Conservation (phyloP, 2,329 filamentous ascomycete species). For the Sordariomycetes sp. region DNA sequence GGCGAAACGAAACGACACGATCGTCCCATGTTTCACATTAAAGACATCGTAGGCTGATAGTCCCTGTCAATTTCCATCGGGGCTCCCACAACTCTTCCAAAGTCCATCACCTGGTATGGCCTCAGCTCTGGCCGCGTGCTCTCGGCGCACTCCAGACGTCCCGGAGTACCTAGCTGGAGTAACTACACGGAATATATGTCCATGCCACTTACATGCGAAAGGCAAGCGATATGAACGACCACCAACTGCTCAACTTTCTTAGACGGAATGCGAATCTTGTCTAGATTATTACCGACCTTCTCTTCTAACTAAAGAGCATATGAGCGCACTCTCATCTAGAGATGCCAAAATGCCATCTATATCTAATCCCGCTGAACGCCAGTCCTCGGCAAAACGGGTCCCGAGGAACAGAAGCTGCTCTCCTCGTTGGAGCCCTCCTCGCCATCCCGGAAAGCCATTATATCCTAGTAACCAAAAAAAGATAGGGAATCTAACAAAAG, state of each 20-base stretch:
- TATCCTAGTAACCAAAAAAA: not conserved
- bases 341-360: not conserved
- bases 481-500: not conserved
- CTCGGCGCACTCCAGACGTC: too few species aligned
- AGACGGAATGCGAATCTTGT: not conserved
- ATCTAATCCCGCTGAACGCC: not conserved
- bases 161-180: too few species aligned
- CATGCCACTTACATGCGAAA: too few species aligned
- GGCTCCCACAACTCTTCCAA: too few species aligned
- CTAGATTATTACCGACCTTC: not conserved
- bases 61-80: too few species aligned
- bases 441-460: not conserved
- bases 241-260: not conserved
- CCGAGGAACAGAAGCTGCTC: not conserved
- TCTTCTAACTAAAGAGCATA: not conserved
- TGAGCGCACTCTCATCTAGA: not conserved
- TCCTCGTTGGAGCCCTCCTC: not conserved
- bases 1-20: not conserved
- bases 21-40: too few species aligned
- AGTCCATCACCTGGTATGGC: too few species aligned
- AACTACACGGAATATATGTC: too few species aligned
- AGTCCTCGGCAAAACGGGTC: not conserved
- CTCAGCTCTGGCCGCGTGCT: too few species aligned
- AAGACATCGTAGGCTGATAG: too few species aligned
- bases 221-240: too few species aligned